Evolutionary conservation across 2,329 filamentous ascomycete genomes (phyloP).

Genomic region (Penicillium sp.): DNA sequence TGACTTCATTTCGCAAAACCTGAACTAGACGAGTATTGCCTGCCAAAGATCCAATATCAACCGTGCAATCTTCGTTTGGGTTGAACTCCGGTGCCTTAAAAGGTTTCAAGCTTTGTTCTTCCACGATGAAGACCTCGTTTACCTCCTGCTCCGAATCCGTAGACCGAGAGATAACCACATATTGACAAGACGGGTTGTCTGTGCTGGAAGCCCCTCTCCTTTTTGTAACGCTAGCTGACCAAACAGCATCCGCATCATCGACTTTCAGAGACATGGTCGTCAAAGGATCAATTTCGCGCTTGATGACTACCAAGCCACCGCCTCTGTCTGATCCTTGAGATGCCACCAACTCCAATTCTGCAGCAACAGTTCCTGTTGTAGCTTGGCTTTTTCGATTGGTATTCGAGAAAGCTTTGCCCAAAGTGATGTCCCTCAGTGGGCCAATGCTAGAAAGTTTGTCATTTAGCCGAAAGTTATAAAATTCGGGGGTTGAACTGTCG

Average conservation of each 20-base stretch:
- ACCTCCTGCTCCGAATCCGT: constrained; percentile 60
- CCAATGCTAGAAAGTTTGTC: constrained; percentile 70
- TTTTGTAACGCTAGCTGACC: constrained; percentile 58
- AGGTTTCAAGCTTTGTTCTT: constrained; percentile 64
- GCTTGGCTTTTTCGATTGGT: constrained; percentile 41
- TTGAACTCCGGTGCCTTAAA: constrained; percentile 84
- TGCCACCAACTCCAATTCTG: constrained; percentile 45
- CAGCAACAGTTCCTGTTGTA: constrained; percentile 29
- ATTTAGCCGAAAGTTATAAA: constrained; percentile 65
- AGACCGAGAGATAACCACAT: constrained; percentile 69
- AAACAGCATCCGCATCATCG: constrained; percentile 64
- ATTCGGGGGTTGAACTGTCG: constrained; percentile 33
- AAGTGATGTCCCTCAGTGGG: constrained; percentile 65
- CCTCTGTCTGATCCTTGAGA: constrained; percentile 48
- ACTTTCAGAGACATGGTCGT: constrained; percentile 63
- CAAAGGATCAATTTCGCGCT: constrained; percentile 65
- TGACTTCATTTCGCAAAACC: constrained; percentile 73
- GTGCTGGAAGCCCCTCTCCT: constrained; percentile 41
- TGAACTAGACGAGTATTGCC: constrained; percentile 74
- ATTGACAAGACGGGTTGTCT: constrained; percentile 56
- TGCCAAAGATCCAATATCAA: constrained; percentile 78
- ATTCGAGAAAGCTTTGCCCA: constrained; percentile 51
- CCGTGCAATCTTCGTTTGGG: constrained; percentile 71
- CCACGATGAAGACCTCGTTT: constrained; percentile 68
- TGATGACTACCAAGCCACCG: constrained; percentile 66